Base-by-base conservation (phyloP, 1,284 basidiomycete species). In the Cystobasidiaceae sp. region DNA sequence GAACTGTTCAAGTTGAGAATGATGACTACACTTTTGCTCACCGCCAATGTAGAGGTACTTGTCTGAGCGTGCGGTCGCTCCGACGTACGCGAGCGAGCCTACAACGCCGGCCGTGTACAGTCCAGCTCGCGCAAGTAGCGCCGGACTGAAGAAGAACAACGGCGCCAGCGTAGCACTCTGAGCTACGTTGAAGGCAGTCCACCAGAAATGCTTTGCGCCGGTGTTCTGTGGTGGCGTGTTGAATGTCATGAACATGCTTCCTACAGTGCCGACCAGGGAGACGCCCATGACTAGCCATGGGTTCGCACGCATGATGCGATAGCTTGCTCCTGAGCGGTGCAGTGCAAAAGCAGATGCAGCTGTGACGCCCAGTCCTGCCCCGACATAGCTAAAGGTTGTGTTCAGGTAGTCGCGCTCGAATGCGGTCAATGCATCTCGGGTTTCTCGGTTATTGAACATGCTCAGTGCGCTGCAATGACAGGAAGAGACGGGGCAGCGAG, bases 261-360 rank as follows among this genome's bases (percentile, higher is more conserved):
- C 78, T 49, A 80, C 78, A n/a, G 72, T 75, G 37, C 71, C 72
- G 34, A 83, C 87, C 33, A 93, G 82, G 75, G 89, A 87, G 39
- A 87, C 85, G 69, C 89, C 91, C 33, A 92, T 82, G 3, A 93
- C 88, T 37, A 89, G 77, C 90, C 88, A 93, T 56, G 91, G 91
- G 77, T 92, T 93, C 45, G 74, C 71, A 3, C 86, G 79, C 90
- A 93, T 93, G 57, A 94, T 79, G 49, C 87, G 82, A 77, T 84
- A 84, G 8, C 87, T 85, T 61, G 85, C 75, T 0, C 91, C 91
- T 50, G 84, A 85, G 68, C 78, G 82, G 79, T 92, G 91, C 75
- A 93, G 81, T 44, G 83, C 79, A 27, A 89, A 84, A 1, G 90
- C 90, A n/a, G 84, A 85, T 19, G 85, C 75, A 1, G 88, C 90